Evolutionary conservation across 805 yeast species (phyloP).

Genomic region (Priceomyces melissophilus): DNA sequence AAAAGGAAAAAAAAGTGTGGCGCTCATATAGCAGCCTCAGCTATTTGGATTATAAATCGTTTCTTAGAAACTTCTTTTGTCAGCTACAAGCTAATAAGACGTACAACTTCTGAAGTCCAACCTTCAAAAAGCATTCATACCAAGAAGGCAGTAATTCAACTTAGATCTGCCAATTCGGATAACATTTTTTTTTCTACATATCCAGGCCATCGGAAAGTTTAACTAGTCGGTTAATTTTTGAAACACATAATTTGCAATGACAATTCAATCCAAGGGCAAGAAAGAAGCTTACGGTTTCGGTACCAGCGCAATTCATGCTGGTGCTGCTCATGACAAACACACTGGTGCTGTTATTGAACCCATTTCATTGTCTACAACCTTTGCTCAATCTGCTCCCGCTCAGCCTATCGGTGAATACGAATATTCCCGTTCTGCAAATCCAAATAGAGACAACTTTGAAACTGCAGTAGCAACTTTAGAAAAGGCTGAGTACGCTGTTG

Average conservation of each 20-base stretch:
- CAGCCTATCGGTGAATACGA: conserved; percentile 76
- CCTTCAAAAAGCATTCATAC: conserved; percentile 7
- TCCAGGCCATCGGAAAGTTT: background rate
- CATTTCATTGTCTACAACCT: conserved; percentile 79
- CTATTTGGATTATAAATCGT: too few species aligned
- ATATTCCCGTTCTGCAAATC: conserved; percentile 82
- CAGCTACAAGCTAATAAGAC: too few species aligned
- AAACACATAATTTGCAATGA: conserved; percentile 23
- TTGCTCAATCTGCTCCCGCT: conserved; percentile 76
- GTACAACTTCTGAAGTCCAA: conserved; percentile 11
- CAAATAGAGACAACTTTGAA: conserved; percentile 82
- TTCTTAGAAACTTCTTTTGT: too few species aligned
- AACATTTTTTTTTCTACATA: too few species aligned
- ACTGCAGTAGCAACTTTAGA: conserved; percentile 76
- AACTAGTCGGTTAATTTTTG: too few species aligned
- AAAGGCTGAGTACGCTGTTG: conserved; percentile 70
- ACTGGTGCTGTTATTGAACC: conserved; percentile 90
- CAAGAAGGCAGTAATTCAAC: conserved; percentile 7
- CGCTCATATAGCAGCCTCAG: background rate
- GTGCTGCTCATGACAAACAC: conserved; percentile 62
- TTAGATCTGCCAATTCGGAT: conserved; percentile 1
- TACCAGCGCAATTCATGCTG: conserved; percentile 82
- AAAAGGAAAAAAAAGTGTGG: conserved; percentile 1
- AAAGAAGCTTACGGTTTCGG: conserved; percentile 50
- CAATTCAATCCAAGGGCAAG: conserved; percentile 27